Evolutionary conservation across 768 basidiomycete species (phyloP).

Genomic region (Lactarius psammicola): DNA sequence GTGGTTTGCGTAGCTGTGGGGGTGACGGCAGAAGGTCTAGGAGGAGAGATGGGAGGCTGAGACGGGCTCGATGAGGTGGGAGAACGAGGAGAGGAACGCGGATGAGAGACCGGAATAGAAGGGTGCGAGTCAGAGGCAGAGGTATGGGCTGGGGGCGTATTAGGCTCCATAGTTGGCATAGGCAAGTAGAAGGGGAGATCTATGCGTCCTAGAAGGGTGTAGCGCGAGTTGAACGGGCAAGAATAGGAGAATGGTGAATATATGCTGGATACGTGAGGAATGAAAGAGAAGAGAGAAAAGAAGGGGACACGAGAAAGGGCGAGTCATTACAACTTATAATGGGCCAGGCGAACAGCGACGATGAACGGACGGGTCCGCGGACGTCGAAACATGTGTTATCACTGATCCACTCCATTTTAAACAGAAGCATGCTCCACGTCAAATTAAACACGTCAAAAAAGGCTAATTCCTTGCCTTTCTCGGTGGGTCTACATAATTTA

Average conservation of each 20-base stretch:
- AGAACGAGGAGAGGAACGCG: conserved; percentile 30
- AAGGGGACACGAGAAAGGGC: not conserved
- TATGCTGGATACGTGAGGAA: conserved; percentile 22
- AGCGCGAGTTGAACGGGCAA: conserved; percentile 23
- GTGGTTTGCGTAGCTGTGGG: conserved; percentile 20
- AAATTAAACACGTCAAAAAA: conserved; percentile 15
- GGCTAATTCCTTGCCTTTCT: conserved; percentile 20
- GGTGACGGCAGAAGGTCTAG: conserved; percentile 16
- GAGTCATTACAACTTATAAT: conserved; percentile 21
- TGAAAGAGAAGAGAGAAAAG: conserved; percentile 4
- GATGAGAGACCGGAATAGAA: conserved; percentile 30
- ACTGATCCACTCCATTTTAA: conserved; percentile 16
- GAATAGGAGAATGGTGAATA: conserved; percentile 24
- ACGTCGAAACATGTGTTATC: conserved; percentile 30
- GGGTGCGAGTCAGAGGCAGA: conserved; percentile 24
- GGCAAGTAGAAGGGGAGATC: conserved; percentile 12
- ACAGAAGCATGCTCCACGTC: conserved; percentile 24
- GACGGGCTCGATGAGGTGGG: conserved; percentile 16
- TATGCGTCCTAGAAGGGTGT: conserved; percentile 26
- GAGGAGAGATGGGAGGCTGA: conserved; percentile 30
- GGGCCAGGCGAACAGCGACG: conserved; percentile 19
- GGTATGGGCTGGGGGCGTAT: conserved; percentile 24
- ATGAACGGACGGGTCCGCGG: conserved; percentile 25
- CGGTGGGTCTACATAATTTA: conserved; percentile 17
- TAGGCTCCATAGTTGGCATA: conserved; percentile 26